Conservation (phyloP, 192 early-diverging fungal species). For the Linnemannia exigua region DNA sequence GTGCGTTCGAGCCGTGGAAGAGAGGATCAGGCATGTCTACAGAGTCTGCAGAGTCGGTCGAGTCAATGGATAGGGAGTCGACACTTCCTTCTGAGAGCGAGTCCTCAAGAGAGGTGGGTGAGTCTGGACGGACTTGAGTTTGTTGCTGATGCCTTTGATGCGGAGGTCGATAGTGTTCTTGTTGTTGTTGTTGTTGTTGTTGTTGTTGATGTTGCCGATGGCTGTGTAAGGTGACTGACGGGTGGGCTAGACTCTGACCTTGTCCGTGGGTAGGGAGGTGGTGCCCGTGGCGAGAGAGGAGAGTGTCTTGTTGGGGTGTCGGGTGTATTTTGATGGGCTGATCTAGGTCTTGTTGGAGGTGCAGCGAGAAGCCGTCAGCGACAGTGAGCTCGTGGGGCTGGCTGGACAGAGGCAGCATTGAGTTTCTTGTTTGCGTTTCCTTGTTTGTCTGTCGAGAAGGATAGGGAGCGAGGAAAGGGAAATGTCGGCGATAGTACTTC, state of each 20-base stretch:
- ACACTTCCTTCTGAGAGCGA: constrained; percentile 34
- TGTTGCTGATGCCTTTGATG: constrained; percentile 1
- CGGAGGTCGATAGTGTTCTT: neutral
- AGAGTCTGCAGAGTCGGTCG: constrained; percentile 12
- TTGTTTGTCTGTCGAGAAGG: constrained; percentile 1
- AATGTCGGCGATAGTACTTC: neutral
- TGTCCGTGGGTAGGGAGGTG: neutral
- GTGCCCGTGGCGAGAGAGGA: neutral
- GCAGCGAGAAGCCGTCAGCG: neutral
- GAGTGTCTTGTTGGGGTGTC: neutral
- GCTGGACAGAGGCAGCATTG: neutral
- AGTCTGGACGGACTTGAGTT: constrained; percentile 35
- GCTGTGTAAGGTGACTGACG: neutral
- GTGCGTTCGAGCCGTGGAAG: neutral
- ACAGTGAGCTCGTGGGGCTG: neutral
- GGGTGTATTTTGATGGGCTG: neutral
- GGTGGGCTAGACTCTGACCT: constrained; percentile 3
- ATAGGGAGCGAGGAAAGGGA: neutral
- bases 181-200: neutral
- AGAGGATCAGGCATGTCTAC: neutral
- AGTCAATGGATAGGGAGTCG: constrained; percentile 23
- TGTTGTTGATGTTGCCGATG: neutral
- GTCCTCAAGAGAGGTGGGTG: constrained; percentile 46
- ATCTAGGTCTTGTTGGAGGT: neutral
- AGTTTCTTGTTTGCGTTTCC: neutral